These are phyloP conservation scores for Hymenoscyphus occultus DNA, from an alignment of 2,329 filamentous ascomycete species.

Conservation along the genomic window DNA sequence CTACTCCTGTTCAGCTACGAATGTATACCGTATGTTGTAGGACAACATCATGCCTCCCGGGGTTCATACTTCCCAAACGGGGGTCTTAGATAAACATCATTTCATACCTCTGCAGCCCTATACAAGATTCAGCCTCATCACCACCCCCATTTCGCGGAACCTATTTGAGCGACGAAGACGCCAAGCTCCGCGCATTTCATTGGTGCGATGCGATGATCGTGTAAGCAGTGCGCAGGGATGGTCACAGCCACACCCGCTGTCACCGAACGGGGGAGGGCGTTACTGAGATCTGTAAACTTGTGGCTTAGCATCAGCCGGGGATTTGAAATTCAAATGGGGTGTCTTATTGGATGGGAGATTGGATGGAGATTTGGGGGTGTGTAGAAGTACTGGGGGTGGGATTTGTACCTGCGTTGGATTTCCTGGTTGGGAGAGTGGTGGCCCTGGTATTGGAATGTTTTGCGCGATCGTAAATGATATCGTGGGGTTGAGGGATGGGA, in stretches of 20 bases:
- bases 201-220: neutral
- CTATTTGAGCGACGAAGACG: neutral
- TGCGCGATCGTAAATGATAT: too few species aligned
- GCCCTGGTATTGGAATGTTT: neutral
- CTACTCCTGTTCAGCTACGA: too few species aligned
- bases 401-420: neutral
- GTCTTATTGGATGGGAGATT: neutral
- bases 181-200: neutral
- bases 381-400: neutral
- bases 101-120: neutral
- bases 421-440: neutral
- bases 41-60: neutral
- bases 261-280: too few species aligned
- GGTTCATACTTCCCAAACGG: neutral
- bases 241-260: neutral
- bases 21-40: too few species aligned
- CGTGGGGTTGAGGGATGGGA: too few species aligned
- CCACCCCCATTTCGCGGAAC: neutral
- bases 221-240: neutral
- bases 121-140: neutral
- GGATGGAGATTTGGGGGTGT: neutral
- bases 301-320: neutral
- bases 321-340: neutral
- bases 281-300: neutral
- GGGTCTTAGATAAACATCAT: neutral